Percentiles rank a stretch among this genome's conserved stretches.
Evolutionary conservation across 2,329 filamentous ascomycete species (phyloP).

Genomic region (Paraphoma sp.): DNA sequence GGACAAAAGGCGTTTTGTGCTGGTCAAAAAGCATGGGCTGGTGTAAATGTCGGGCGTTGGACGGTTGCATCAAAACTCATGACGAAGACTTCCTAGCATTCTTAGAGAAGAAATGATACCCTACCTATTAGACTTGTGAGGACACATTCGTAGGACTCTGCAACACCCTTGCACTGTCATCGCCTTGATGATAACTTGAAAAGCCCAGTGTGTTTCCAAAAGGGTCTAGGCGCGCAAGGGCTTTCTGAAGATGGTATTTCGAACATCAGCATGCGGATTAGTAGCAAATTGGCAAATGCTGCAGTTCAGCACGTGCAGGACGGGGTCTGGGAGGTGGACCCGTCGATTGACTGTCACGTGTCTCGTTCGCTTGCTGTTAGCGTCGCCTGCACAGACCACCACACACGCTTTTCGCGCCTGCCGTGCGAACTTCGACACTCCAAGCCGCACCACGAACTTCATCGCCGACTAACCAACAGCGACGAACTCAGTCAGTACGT

Average conservation of each 20-base stretch:
- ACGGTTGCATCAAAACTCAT: background rate
- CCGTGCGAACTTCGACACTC: conserved; percentile 17
- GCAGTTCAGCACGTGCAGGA: too few species aligned
- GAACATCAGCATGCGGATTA: too few species aligned
- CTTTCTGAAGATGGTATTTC: too few species aligned
- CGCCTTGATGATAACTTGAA: too few species aligned
- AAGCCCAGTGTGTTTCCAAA: too few species aligned
- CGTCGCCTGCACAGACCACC: conserved; percentile 14
- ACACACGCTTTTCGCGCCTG: conserved; percentile 22
- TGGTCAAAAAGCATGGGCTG: conserved; percentile 1
- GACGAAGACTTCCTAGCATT: background rate
- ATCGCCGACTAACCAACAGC: conserved; percentile 37
- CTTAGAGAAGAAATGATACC: conserved; percentile 6
- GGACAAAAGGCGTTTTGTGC: conserved; percentile 2
- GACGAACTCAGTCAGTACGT: conserved; percentile 35
- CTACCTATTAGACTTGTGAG: background rate
- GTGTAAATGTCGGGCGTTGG: background rate
- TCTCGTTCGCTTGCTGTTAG: conserved; percentile 11
- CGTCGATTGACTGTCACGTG: conserved; percentile 9
- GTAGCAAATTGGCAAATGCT: too few species aligned
- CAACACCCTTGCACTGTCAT: too few species aligned
- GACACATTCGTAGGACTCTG: too few species aligned
- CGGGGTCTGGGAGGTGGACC: too few species aligned
- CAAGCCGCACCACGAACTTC: conserved; percentile 26
- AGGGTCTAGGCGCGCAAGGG: too few species aligned